phyloP scores from a whole-genome alignment of 2,329 filamentous ascomycete genomes.

The Alternaria sp. region DNA sequence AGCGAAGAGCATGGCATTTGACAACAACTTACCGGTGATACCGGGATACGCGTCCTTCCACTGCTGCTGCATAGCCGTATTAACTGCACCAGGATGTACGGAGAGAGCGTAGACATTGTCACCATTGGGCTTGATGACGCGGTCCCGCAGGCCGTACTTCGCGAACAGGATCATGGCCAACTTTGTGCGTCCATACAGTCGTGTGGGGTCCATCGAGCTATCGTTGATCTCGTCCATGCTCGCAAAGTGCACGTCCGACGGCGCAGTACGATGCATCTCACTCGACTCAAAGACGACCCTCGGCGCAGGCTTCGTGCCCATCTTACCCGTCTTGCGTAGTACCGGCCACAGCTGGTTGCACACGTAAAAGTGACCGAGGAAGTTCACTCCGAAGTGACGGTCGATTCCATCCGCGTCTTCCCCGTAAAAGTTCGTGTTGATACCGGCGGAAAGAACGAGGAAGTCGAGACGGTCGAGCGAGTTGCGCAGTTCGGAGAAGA shows the following conservation, averaged over 20 bases:
- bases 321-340: not conserved
- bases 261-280: slow-evolving; percentile 50
- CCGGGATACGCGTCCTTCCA: slow-evolving; percentile 57
- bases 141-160: slow-evolving; percentile 51
- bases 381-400: not conserved
- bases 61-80: slow-evolving; percentile 55
- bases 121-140: slow-evolving; percentile 52
- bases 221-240: slow-evolving; percentile 55
- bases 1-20: slow-evolving; percentile 43
- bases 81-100: slow-evolving; percentile 53
- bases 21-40: slow-evolving; percentile 49
- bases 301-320: slow-evolving; percentile 36
- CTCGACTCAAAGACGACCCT: slow-evolving; percentile 53
- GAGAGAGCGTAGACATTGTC: slow-evolving; percentile 52
- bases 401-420: not conserved
- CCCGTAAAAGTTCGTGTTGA: not conserved
- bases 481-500: not conserved
- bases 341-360: not conserved
- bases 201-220: slow-evolving; percentile 36
- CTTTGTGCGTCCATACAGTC: slow-evolving; percentile 54
- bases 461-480: not conserved
- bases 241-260: slow-evolving; percentile 48
- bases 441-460: not conserved
- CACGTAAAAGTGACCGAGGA: not conserved
- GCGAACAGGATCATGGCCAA: slow-evolving; percentile 53